These are phyloP conservation scores for Monosporascus sp. DNA, from an alignment of 2,329 filamentous ascomycete genomes.

Conservation along the genomic window DNA sequence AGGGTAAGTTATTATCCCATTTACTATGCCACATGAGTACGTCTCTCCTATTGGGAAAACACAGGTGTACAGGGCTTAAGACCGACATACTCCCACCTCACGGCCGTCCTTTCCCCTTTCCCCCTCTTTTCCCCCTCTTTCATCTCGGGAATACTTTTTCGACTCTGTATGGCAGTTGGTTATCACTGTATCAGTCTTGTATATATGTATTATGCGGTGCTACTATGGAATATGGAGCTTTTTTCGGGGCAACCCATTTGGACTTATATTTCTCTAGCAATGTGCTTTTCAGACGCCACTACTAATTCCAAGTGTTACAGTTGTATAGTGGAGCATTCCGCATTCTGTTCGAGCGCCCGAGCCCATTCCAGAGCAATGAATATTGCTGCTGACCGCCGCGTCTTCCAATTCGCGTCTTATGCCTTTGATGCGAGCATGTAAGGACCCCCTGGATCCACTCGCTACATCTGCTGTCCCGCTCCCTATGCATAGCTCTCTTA, in stretches of 20 bases:
- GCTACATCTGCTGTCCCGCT: neutral
- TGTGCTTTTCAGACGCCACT: neutral
- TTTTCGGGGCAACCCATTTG: neutral
- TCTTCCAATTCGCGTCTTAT: slow-evolving; percentile 24
- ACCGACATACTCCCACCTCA: no score
- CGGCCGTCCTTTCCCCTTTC: no score
- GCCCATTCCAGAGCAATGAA: neutral
- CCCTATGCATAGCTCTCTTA: neutral
- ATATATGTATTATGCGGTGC: no score
- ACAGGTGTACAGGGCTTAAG: no score
- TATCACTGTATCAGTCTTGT: no score
- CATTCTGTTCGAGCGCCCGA: slow-evolving; percentile 1
- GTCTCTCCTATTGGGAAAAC: no score
- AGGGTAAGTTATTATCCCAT: slow-evolving; percentile 31
- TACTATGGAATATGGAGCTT: no score
- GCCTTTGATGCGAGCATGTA: slow-evolving; percentile 33
- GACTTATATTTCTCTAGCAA: neutral
- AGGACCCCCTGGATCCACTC: neutral
- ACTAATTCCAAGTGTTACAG: slow-evolving; percentile 29
- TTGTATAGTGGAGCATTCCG: slow-evolving; percentile 1
- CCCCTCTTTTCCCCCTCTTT: no score
- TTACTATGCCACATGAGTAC: slow-evolving; percentile 4
- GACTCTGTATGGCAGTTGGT: no score
- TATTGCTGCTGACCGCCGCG: slow-evolving; percentile 6
- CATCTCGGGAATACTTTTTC: no score